These are phyloP conservation scores for Ceratobasidium sp. DNA, from an alignment of 1,284 basidiomycete genomes.

Conservation along the genomic window DNA sequence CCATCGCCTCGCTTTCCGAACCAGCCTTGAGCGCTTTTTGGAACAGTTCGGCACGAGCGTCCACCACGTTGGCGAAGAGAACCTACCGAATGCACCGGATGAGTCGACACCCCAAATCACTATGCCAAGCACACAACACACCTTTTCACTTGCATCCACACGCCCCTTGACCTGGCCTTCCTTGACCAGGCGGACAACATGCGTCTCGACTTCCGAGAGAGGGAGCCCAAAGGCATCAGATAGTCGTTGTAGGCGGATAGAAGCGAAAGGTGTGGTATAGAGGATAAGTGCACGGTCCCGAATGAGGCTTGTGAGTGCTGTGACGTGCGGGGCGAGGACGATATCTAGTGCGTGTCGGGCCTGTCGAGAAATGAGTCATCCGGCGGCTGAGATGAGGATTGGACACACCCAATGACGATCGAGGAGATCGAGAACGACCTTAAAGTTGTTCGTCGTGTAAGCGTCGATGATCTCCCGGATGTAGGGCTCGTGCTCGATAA, in stretches of 20 bases:
- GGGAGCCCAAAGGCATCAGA: constrained; percentile 84
- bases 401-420: constrained; percentile 70
- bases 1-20: constrained; percentile 72
- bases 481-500: constrained; percentile 87
- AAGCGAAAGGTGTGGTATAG: constrained; percentile 86
- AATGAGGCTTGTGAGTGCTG: constrained; percentile 68
- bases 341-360: constrained; percentile 80
- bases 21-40: constrained; percentile 77
- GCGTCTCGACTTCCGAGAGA: constrained; percentile 71
- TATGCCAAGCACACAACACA: constrained; percentile 50
- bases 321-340: constrained; percentile 74
- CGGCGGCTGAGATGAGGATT: neutral
- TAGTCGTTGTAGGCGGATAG: constrained; percentile 83
- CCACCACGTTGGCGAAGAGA: constrained; percentile 75
- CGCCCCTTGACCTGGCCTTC: constrained; percentile 77
- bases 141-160: constrained; percentile 84
- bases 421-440: constrained; percentile 77
- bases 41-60: constrained; percentile 78
- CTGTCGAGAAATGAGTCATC: constrained; percentile 55
- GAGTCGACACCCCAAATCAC: no score
- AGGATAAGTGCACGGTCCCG: constrained; percentile 78
- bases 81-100: constrained; percentile 59
- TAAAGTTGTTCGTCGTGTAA: constrained; percentile 86
- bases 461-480: constrained; percentile 82
- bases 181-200: constrained; percentile 79